Evolutionary conservation across 2,329 filamentous ascomycete species (phyloP), one percentile per base, ranked within the genome.

Genomic region (Colletotrichum lini): DNA sequence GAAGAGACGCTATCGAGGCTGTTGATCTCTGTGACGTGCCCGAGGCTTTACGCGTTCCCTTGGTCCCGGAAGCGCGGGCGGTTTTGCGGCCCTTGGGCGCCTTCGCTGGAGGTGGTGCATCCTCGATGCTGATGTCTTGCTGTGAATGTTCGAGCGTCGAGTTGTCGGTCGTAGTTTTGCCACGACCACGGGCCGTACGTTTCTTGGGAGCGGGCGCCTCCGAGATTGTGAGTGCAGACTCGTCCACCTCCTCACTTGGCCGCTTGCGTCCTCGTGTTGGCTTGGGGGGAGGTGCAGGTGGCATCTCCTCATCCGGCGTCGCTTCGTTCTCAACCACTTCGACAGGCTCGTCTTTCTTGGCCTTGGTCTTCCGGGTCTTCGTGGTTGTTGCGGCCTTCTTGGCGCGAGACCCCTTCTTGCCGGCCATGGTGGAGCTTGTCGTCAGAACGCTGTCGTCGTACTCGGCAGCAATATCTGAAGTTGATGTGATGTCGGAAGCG

Each of bases 401-500:
- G 0, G 84, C 79, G 72, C 87, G 88, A 0, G 81, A 78, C 15
- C 84, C 83, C 75, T 85, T 88, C 52, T 83, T 85, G 15, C 82
- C 86, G 75, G 79, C 90, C 88, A 82, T 89, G 77, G 82, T 90
- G 75, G 87, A 93, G 67, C 82, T 83, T 70, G 83, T 91, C 3
- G 89, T 91, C 75, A 91, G 78, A 50, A 90, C 79, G 71, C 88
- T 92, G 65, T 91, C 90, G 60, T 90, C 90, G 49, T 84, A 79
- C 9, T 87, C 85, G 49, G 82, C 83, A 2, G 84, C 80, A 47
- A 84, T 78, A 23, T 90, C 88, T 26, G 82, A 80, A 3, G 86
- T 56, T 0, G 87, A 88, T 15, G 83, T 80, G 8, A 81, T 77
- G 53, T 91, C 89, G 0, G 88, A 89, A 2, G 82, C 77, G 2